Evolutionary conservation across 2,329 filamentous ascomycete genomes (phyloP), one percentile per base, ranked within the genome.

Genomic region (Fusarium sacchari): DNA sequence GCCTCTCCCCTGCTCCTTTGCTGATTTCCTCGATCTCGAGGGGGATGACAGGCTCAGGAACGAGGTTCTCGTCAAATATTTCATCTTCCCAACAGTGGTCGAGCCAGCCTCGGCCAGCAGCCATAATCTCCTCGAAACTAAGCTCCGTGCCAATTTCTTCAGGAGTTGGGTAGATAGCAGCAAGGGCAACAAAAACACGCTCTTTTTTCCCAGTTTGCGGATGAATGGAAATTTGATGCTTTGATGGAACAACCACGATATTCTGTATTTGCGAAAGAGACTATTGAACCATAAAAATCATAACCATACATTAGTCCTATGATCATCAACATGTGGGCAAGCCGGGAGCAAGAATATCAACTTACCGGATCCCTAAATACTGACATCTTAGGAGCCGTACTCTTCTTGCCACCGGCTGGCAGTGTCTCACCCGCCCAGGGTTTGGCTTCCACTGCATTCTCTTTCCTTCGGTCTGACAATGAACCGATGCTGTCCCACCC

Each of bases 401-500:
- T 90, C 84, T 94, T 94, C 85, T 94, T 96, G 77, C 94, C 96
- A 46, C 93, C 94, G 6, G 91, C 93, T 82, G 96, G 94, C 76
- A 99, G 84, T 44, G 93, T 98, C 85, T 98, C 95, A 32, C 96
- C 96, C 17, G 87, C 93, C 96, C 95, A 98, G 26, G 96, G 94
- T 80, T 93, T 95, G 17, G 95, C 90, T 80, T 96, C 94, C 74
- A 95, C 85, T 12, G 88, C 87, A 79, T 99, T 99, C 82, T 99
- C 96, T 87, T 98, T 99, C 86, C 94, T 97, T 56, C 96, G 89
- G 69, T 97, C 93, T 57, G 91, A 89, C 68, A 98, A 84, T 3
- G 94, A 94, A 36, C 94, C 95, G 79, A 99, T 97, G 71, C 87
- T 96, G 73, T 98, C 94, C 96, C 96, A 98, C 6, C 95, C 96